A percentile compares a stretch with the other conserved stretches of the same genome.
These are phyloP conservation scores for Flaveria robusta DNA, from an alignment of 129 eudicot genomes.

Conservation along the genomic window DNA sequence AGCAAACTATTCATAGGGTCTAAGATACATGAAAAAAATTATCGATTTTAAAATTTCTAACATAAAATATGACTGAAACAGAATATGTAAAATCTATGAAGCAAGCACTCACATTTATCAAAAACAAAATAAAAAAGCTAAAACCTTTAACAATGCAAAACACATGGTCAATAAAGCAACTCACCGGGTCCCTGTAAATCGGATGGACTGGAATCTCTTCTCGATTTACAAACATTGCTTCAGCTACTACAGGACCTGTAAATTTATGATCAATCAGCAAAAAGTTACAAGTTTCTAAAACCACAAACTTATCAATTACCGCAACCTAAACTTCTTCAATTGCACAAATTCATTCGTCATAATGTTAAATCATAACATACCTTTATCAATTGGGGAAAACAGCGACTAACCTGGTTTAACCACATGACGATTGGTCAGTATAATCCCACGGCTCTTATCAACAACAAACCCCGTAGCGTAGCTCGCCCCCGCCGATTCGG, in stretches of 20 bases:
- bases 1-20: too few species aligned
- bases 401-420: constrained; percentile 76
- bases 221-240: constrained; percentile 95
- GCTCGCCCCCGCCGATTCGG: constrained; percentile 89
- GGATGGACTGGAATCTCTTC: constrained; percentile 93
- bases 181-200: constrained; percentile 82
- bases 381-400: background rate
- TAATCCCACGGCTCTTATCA: constrained; percentile 86
- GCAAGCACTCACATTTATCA: too few species aligned
- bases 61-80: too few species aligned
- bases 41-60: too few species aligned
- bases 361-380: background rate
- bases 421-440: constrained; percentile 94
- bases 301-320: background rate
- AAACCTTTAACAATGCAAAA: too few species aligned
- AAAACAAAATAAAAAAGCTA: too few species aligned
- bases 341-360: background rate
- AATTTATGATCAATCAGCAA: constrained; percentile 14
- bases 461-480: constrained; percentile 97
- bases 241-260: constrained; percentile 93
- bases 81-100: too few species aligned
- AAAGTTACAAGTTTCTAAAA: background rate
- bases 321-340: background rate
- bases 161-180: constrained; percentile 21
- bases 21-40: too few species aligned